Evolutionary conservation across 306 rosid species (phyloP).

Genomic region (Hylodesmum podocarpum): DNA sequence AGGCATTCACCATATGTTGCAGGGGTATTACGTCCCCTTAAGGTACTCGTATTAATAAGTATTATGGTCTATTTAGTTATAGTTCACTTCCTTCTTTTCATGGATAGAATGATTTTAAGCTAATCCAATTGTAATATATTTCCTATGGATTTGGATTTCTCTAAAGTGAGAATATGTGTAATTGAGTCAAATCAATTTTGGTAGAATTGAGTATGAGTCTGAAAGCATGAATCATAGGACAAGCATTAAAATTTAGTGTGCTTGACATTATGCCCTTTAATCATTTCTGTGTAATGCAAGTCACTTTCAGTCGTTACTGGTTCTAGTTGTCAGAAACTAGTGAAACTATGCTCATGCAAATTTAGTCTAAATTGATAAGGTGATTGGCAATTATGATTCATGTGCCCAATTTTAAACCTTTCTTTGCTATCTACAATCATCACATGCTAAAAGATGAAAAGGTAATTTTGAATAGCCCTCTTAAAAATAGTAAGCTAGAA

Average conservation of each 20-base stretch:
- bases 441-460: not conserved
- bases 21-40: conserved; percentile 79
- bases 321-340: conserved; percentile 5
- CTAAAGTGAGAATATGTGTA: not conserved
- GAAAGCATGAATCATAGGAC: not conserved
- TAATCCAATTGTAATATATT: conserved; percentile 4
- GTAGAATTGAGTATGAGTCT: conserved; percentile 18
- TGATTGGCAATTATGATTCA: conserved; percentile 16
- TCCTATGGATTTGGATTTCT: not conserved
- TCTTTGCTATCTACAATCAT: not conserved
- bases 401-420: conserved; percentile 12
- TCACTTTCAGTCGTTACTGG: not conserved
- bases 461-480: not conserved
- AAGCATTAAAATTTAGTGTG: not conserved
- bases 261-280: not conserved
- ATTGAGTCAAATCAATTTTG: not conserved
- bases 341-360: not conserved
- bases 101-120: conserved; percentile 9
- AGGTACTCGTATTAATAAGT: conserved; percentile 47
- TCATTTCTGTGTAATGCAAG: conserved; percentile 5
- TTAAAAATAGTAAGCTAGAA: conserved; percentile 9
- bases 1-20: conserved; percentile 93
- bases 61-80: conserved; percentile 13
- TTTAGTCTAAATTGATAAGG: conserved; percentile 3
- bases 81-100: not conserved